These are phyloP conservation scores for Xylariales sp. DNA, from an alignment of 2,329 filamentous ascomycete genomes.

Conservation along the genomic window DNA sequence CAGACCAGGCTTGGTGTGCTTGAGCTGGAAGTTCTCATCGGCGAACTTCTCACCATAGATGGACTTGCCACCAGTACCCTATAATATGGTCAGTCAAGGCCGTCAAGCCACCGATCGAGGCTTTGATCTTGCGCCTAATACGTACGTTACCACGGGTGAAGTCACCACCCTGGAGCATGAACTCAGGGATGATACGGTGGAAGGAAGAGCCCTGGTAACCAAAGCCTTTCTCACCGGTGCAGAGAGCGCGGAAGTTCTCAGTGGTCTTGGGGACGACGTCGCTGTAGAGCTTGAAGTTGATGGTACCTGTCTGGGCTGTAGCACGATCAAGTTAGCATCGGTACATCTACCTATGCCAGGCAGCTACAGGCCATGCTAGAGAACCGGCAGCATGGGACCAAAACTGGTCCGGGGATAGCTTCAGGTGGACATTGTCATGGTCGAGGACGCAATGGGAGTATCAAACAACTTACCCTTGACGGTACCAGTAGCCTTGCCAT, in stretches of 20 bases:
- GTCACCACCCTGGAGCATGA: constrained; percentile 97
- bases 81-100: neutral
- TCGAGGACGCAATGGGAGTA: no score
- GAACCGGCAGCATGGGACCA: no score
- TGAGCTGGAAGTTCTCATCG: constrained; percentile 83
- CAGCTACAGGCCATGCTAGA: constrained; percentile 9
- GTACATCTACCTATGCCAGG: constrained; percentile 10
- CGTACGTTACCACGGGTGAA: constrained; percentile 88
- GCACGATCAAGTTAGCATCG: constrained; percentile 16
- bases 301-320: constrained; percentile 68
- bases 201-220: constrained; percentile 80
- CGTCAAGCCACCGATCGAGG: neutral
- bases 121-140: constrained; percentile 13
- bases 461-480: constrained; percentile 52
- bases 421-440: no score
- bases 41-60: constrained; percentile 94
- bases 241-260: constrained; percentile 80
- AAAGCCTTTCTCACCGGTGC: constrained; percentile 75
- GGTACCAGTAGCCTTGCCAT: constrained; percentile 47
- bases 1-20: constrained; percentile 71
- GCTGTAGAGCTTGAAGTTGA: constrained; percentile 87
- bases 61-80: constrained; percentile 89
- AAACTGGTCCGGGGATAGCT: no score
- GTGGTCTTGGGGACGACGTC: constrained; percentile 83
- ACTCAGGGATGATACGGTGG: constrained; percentile 88